Percentiles rank a stretch among this genome's conserved stretches.
phyloP scores from a whole-genome alignment of 2,329 filamentous ascomycete genomes.

The Hansfordia pulvinata region DNA sequence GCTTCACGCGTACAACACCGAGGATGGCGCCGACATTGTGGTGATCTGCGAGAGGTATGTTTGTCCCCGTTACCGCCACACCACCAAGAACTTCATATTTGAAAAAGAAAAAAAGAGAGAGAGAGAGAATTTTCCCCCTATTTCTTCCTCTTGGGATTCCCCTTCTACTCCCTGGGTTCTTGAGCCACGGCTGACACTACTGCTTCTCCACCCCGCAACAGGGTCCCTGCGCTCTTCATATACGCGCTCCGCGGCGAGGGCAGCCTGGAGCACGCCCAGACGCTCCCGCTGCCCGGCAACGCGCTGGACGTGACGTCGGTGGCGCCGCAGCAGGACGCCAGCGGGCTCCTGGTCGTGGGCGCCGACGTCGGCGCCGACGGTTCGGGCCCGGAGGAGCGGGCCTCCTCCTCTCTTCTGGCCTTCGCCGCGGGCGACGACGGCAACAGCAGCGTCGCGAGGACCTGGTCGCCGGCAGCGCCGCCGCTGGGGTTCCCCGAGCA shows the following conservation, averaged over 20 bases:
- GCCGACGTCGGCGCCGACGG: conserved; percentile 1
- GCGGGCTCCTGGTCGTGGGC: conserved; percentile 1
- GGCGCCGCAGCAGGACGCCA: conserved; percentile 10
- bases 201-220: conserved; percentile 16
- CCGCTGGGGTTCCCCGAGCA: no score
- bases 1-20: conserved; percentile 18
- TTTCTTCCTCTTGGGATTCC: conserved; percentile 5
- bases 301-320: conserved; percentile 45
- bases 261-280: conserved; percentile 34
- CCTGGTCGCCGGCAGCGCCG: no score
- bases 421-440: conserved; percentile 5
- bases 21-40: conserved; percentile 17
- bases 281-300: conserved; percentile 48
- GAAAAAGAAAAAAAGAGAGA: no score
- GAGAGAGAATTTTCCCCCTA: no score
- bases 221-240: conserved; percentile 49
- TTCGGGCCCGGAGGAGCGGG: neutral
- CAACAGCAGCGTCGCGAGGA: neutral
- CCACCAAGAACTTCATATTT: no score
- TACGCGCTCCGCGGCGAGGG: conserved; percentile 38
- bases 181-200: no score
- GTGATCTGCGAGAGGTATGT: conserved; percentile 31
- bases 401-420: no score
- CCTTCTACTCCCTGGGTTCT: conserved; percentile 1
- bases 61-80: no score